These are phyloP conservation scores for Lentinula sp. DNA, from an alignment of 768 basidiomycete genomes.

Conservation along the genomic window DNA sequence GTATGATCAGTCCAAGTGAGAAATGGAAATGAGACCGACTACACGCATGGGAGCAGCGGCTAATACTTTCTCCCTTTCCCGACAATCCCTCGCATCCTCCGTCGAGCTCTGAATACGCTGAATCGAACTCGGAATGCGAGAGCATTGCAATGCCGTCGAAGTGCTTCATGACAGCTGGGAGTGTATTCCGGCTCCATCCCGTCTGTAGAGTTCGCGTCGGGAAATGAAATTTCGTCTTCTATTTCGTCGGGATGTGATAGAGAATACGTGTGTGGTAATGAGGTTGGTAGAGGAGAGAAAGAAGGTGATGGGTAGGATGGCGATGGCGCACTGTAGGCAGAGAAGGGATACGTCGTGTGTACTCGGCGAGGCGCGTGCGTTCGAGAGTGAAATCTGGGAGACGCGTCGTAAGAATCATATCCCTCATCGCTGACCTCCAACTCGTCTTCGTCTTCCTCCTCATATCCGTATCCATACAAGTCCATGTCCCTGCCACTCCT, in stretches of 20 bases:
- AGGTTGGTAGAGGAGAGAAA: not conserved
- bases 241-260: not conserved
- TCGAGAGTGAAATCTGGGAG: not conserved
- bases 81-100: not conserved
- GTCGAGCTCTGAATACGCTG: not conserved
- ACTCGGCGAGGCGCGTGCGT: not conserved
- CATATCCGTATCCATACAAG: not conserved
- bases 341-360: not conserved
- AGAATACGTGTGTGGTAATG: not conserved
- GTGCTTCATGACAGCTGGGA: not conserved
- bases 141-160: not conserved
- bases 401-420: slow-evolving; percentile 2
- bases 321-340: not conserved
- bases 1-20: not conserved
- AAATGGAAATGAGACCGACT: not conserved
- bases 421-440: not conserved
- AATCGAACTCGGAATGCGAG: not conserved
- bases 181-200: not conserved
- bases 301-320: not conserved
- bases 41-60: not conserved
- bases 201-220: not conserved
- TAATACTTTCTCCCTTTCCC: not conserved
- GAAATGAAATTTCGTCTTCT: not conserved
- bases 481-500: not conserved
- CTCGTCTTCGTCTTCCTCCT: slow-evolving; percentile 1